phyloP scores from a whole-genome alignment of 2,329 filamentous ascomycete species.

The Ophiostoma sp. region DNA sequence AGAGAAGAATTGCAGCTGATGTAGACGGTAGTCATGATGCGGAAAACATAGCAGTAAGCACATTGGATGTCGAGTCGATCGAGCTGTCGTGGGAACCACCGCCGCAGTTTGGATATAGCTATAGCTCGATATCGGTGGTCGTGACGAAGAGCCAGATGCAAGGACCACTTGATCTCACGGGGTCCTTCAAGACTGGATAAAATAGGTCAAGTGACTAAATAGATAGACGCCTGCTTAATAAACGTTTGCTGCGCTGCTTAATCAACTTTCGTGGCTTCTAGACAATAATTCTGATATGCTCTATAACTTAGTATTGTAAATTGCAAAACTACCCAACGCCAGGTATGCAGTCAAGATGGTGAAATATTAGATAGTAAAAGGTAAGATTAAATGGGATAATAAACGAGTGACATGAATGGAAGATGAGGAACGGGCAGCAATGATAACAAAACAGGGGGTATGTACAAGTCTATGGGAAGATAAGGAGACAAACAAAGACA shows the following conservation, averaged over 20 bases:
- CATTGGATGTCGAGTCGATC: not conserved
- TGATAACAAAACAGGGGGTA: not conserved
- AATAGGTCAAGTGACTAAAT: too few relatives aligned
- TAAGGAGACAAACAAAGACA: not conserved
- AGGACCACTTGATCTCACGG: constrained; percentile 6
- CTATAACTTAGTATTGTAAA: not conserved
- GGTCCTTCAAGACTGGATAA: not conserved
- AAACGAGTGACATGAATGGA: not conserved
- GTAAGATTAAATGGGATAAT: not conserved
- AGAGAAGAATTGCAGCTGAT: not conserved
- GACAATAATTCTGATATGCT: not conserved
- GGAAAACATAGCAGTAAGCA: not conserved
- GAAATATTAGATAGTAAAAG: not conserved
- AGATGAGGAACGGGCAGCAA: not conserved
- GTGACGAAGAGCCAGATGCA: constrained; percentile 4
- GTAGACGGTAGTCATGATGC: not conserved
- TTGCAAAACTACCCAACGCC: not conserved
- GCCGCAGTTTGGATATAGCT: not conserved
- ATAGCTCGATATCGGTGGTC: constrained; percentile 1
- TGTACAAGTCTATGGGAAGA: constrained; percentile 9
- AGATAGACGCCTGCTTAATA: not conserved
- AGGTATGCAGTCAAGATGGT: not conserved
- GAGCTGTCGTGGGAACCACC: constrained; percentile 8
- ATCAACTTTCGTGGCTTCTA: not conserved
- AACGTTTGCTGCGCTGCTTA: not conserved